Evolutionary conservation across 2,329 filamentous ascomycete genomes (phyloP).

Genomic region (Westerdykella ornata): DNA sequence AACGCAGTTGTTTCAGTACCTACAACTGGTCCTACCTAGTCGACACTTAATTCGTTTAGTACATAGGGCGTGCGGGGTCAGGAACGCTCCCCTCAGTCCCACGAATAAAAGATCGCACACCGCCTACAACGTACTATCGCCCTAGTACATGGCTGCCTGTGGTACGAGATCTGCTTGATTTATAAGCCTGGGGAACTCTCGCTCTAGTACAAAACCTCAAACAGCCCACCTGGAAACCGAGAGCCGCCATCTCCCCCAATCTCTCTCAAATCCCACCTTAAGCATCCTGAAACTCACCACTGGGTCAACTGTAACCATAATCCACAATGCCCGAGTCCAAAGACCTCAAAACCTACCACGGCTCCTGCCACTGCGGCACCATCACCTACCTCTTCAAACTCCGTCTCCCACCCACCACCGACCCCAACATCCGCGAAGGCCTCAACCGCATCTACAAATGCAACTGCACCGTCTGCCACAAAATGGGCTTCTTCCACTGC

Average conservation of each 20-base stretch:
- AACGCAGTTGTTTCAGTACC: no score
- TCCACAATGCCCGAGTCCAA: constrained; percentile 16
- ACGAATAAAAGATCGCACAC: no score
- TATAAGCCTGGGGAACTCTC: no score
- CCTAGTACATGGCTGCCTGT: not conserved
- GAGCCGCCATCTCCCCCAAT: not conserved
- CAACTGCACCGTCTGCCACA: constrained; percentile 48
- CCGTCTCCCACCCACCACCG: constrained; percentile 35
- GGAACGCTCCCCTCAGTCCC: no score
- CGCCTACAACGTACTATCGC: no score
- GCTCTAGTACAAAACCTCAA: no score
- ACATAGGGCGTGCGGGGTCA: no score
- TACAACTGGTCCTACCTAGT: no score
- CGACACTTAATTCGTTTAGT: no score
- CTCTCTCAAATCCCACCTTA: not conserved
- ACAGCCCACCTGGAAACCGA: no score
- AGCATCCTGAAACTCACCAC: constrained; percentile 1
- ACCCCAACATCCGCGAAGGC: constrained; percentile 3
- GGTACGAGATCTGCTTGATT: no score
- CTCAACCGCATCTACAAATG: constrained; percentile 37
- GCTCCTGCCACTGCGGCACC: constrained; percentile 46
- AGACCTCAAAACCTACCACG: constrained; percentile 17
- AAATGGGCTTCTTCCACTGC: constrained; percentile 44
- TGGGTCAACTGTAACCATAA: no score
- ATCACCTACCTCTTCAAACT: constrained; percentile 42